Evolutionary conservation across 2,329 filamentous ascomycete genomes (phyloP).

Genomic region (Phyllosticta citrichinensis): DNA sequence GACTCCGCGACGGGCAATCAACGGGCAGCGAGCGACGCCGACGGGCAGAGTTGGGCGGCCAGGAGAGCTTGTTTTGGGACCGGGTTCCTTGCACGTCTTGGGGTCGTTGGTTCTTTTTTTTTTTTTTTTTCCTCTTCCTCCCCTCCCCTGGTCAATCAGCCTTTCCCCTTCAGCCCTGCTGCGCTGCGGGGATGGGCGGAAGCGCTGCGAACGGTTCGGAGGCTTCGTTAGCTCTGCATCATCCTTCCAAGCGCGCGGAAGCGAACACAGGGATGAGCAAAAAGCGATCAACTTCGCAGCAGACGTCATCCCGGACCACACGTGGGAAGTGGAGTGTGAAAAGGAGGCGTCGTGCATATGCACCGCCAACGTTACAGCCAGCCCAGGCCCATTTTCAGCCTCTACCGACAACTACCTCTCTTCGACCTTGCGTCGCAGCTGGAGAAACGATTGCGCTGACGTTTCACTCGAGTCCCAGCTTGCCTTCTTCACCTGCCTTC

Average conservation of each 20-base stretch:
- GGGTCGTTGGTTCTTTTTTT: constrained; percentile 12
- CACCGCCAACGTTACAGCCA: constrained; percentile 9
- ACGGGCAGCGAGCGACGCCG: background rate
- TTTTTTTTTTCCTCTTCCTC: constrained; percentile 13
- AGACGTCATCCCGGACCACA: constrained; percentile 23
- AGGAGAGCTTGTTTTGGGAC: constrained; percentile 20
- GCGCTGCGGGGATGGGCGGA: constrained; percentile 28
- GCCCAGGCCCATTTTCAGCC: constrained; percentile 7
- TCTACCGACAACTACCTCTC: background rate
- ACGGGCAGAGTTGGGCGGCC: constrained; percentile 6
- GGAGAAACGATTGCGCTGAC: background rate
- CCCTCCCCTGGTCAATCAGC: too few relatives aligned
- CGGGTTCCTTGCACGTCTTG: constrained; percentile 10
- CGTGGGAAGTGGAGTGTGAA: constrained; percentile 18
- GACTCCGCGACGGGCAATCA: background rate
- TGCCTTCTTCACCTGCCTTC: background rate
- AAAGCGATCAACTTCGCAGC: constrained; percentile 19
- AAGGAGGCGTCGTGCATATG: constrained; percentile 12
- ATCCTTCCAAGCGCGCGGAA: constrained; percentile 26
- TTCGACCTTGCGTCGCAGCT: background rate
- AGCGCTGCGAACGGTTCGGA: constrained; percentile 22
- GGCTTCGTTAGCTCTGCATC: constrained; percentile 19
- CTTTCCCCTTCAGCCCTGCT: background rate
- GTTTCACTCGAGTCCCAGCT: background rate
- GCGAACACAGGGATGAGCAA: constrained; percentile 22